Conservation (phyloP, 1,284 basidiomycete species). For the Clitocybe nebularis region DNA sequence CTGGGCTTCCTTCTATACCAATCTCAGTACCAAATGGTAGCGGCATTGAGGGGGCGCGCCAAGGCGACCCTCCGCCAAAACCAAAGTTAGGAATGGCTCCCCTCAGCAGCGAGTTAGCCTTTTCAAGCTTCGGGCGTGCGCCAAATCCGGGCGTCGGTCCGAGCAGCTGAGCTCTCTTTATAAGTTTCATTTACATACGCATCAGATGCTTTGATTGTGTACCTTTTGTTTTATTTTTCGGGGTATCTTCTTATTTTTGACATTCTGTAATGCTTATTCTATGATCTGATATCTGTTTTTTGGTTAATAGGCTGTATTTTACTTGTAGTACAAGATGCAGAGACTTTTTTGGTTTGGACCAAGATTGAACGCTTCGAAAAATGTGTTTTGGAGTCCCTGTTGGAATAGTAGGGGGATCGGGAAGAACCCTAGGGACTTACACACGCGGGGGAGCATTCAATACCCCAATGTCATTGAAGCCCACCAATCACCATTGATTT, state of each 20-base stretch:
- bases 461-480: too few species aligned
- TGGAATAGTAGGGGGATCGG: too few species aligned
- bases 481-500: too few species aligned
- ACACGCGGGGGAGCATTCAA: too few species aligned
- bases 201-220: not conserved
- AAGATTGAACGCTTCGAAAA: too few species aligned
- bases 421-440: too few species aligned
- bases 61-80: slow-evolving; percentile 6
- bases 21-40: not conserved
- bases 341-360: not conserved
- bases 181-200: not conserved
- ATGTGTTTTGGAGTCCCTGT: slow-evolving; percentile 2
- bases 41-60: not conserved
- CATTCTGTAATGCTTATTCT: slow-evolving; percentile 4
- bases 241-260: slow-evolving; percentile 6
- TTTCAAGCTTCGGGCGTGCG: slow-evolving; percentile 1
- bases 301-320: slow-evolving; percentile 8
- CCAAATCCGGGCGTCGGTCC: not conserved
- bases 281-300: slow-evolving; percentile 5
- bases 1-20: not conserved
- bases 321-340: slow-evolving; percentile 2
- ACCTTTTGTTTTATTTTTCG: not conserved
- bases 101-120: slow-evolving; percentile 10
- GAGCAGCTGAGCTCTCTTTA: not conserved
- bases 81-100: slow-evolving; percentile 11